Conservation (phyloP, 2,329 filamentous ascomycete species). For the Phoma sp. region DNA sequence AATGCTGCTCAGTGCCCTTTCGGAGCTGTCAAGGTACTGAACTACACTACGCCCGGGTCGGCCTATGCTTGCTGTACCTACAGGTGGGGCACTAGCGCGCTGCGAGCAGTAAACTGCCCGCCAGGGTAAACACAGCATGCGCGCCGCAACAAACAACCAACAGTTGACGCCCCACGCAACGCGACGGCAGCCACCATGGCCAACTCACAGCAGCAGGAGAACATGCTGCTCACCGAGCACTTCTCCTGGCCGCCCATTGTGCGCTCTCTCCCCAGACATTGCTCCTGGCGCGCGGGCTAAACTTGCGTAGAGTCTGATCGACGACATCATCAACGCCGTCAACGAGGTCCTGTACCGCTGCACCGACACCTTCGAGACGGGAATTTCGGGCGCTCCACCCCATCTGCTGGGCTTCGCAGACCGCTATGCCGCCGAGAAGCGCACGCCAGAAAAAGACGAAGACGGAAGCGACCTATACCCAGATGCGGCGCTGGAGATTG, state of each 20-base stretch:
- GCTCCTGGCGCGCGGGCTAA: background rate
- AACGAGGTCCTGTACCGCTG: conserved; percentile 93
- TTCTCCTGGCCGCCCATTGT: conserved; percentile 93
- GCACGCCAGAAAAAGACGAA: conserved; percentile 50
- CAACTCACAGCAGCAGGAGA: conserved; percentile 53
- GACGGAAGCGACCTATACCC: conserved; percentile 54
- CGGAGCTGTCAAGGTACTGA: too few species aligned
- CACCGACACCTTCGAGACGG: conserved; percentile 84
- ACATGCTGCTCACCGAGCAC: conserved; percentile 85
- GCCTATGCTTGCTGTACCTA: too few species aligned
- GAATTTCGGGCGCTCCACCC: conserved; percentile 75
- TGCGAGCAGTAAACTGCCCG: too few species aligned
- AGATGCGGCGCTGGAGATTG: conserved; percentile 72
- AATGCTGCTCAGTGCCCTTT: too few species aligned
- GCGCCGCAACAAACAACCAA: conserved; percentile 29
- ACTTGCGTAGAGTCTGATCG: conserved; percentile 65
- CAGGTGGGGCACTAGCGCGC: too few species aligned
- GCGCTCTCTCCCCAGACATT: conserved; percentile 41
- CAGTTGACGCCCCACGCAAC: background rate
- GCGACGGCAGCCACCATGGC: conserved; percentile 44
- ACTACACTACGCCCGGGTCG: too few species aligned
- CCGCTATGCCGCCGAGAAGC: conserved; percentile 53
- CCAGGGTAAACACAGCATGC: background rate
- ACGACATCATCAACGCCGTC: conserved; percentile 97
- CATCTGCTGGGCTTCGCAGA: conserved; percentile 78